Conservation (phyloP, 495 filamentous ascomycete species). For the Ramalina peruviana region DNA sequence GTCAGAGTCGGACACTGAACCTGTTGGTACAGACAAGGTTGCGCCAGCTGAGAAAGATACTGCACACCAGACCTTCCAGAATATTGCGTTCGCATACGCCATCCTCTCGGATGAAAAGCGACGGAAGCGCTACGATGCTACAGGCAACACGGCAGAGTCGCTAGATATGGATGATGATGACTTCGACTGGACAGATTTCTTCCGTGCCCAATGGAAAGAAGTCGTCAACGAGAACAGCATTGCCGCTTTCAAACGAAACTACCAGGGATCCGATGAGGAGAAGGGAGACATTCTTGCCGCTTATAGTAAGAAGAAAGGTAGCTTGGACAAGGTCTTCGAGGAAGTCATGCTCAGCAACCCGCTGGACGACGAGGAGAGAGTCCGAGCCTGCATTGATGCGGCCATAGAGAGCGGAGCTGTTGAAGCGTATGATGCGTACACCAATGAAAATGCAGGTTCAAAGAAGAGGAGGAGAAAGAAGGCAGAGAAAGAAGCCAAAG, state of each 20-base stretch:
- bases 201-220: conserved; percentile 62
- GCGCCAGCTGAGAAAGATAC: conserved; percentile 43
- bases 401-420: conserved; percentile 61
- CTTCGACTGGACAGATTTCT: conserved; percentile 86
- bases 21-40: conserved; percentile 51
- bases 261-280: conserved; percentile 84
- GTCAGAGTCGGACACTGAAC: not conserved
- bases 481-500: conserved; percentile 51
- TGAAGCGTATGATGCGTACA: conserved; percentile 50
- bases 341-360: conserved; percentile 74
- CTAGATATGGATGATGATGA: conserved; percentile 54
- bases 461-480: conserved; percentile 38
- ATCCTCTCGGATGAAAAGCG: conserved; percentile 70
- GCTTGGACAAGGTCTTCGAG: conserved; percentile 63
- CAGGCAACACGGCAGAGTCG: conserved; percentile 72
- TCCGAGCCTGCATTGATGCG: conserved; percentile 61
- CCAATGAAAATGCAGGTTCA: conserved; percentile 51
- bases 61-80: conserved; percentile 71
- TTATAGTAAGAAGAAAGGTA: conserved; percentile 54
- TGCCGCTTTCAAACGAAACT: conserved; percentile 54
- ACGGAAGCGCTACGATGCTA: conserved; percentile 73
- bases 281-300: conserved; percentile 57
- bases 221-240: conserved; percentile 56
- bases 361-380: conserved; percentile 75
- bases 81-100: conserved; percentile 84